Conservation (phyloP, 139 green algal genomes). For the Chlorella sp. region DNA sequence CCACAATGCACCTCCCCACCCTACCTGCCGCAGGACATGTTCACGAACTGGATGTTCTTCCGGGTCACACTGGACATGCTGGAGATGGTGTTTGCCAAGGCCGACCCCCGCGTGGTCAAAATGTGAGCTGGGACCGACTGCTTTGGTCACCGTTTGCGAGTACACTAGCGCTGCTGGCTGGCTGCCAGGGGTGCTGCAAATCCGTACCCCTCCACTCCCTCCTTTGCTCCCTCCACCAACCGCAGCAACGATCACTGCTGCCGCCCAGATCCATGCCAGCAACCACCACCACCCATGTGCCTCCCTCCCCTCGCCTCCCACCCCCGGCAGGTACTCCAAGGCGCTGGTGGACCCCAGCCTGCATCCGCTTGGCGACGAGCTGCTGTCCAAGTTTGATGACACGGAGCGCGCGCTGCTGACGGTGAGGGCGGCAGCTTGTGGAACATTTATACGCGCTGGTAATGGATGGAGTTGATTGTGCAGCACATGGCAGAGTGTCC, state of each 20-base stretch:
- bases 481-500: no score
- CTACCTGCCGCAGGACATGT: conserved; percentile 87
- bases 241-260: no score
- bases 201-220: no score
- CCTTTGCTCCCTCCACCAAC: no score
- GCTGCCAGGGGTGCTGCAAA: background rate
- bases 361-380: conserved; percentile 71
- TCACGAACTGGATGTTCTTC: conserved; percentile 98
- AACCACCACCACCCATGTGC: background rate
- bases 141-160: no score
- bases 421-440: conserved; percentile 43
- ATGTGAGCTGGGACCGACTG: conserved; percentile 41
- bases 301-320: background rate
- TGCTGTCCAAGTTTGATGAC: conserved; percentile 67
- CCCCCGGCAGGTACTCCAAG: conserved; percentile 48
- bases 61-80: conserved; percentile 95
- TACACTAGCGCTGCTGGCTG: no score
- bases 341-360: conserved; percentile 59
- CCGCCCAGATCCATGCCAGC: no score
- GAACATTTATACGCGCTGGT: no score
- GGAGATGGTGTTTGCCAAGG: conserved; percentile 99
- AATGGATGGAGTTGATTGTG: no score
- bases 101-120: conserved; percentile 84
- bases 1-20: no score
- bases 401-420: conserved; percentile 62